phyloP scores from a whole-genome alignment of 768 basidiomycete species.

The Chiua virens region DNA sequence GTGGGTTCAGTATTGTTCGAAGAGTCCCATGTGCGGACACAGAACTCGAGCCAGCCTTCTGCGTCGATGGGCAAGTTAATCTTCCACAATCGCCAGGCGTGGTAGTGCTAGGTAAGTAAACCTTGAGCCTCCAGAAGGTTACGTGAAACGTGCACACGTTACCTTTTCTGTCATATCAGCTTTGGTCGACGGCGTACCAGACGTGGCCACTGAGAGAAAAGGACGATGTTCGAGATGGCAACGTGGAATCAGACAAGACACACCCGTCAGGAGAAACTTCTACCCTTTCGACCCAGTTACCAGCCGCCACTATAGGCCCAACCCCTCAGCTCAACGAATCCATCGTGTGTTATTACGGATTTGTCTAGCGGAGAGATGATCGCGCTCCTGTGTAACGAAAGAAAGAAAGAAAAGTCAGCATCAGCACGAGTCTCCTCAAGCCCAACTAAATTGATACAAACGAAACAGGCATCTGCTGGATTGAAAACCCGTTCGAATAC shows the following conservation, averaged over 20 bases:
- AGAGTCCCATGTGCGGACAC: slow-evolving; percentile 57
- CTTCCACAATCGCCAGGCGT: slow-evolving; percentile 56
- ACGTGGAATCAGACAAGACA: background rate
- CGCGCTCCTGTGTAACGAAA: slow-evolving; percentile 6
- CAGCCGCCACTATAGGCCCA: slow-evolving; percentile 49
- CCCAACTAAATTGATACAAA: slow-evolving; percentile 27
- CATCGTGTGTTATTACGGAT: slow-evolving; percentile 48
- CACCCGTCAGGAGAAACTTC: slow-evolving; percentile 40
- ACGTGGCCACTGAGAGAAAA: slow-evolving; percentile 8
- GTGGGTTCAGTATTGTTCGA: slow-evolving; percentile 59
- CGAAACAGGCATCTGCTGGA: slow-evolving; percentile 61
- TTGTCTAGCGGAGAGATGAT: slow-evolving; percentile 32
- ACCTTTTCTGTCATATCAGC: slow-evolving; percentile 18
- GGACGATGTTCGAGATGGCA: background rate
- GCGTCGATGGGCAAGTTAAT: slow-evolving; percentile 52
- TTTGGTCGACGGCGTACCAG: slow-evolving; percentile 16
- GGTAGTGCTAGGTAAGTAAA: slow-evolving; percentile 42
- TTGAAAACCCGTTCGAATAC: slow-evolving; percentile 56
- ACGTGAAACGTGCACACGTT: background rate
- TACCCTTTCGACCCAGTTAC: slow-evolving; percentile 57
- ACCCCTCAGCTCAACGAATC: slow-evolving; percentile 42
- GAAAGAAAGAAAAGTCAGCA: background rate
- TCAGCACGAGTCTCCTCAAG: background rate
- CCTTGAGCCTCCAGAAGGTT: slow-evolving; percentile 7
- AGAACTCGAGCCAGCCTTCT: slow-evolving; percentile 58